Evolutionary conservation across 78 protist species (phyloP).

Genomic region (Creolimax fragrantissima): DNA sequence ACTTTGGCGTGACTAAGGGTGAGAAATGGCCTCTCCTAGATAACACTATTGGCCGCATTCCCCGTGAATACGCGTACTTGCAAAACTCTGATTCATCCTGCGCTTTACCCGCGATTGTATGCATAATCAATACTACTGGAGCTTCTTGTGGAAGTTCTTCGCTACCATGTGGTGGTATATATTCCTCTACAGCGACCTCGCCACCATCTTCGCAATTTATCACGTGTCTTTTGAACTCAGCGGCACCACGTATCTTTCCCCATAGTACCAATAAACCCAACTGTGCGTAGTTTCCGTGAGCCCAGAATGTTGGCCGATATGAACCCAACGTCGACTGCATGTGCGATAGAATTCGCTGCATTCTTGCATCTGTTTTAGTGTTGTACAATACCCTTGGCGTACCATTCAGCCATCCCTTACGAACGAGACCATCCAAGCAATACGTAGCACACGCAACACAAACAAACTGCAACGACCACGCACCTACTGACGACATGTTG

Average conservation of each 20-base stretch:
- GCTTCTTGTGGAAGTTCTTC: not conserved
- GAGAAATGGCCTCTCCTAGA: not conserved
- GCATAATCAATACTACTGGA: not conserved
- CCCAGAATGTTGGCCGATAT: not conserved
- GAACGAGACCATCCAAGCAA: not conserved
- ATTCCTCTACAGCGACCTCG: not conserved
- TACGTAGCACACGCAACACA: too few relatives aligned
- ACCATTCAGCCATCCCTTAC: not conserved
- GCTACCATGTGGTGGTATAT: not conserved
- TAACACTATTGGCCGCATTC: not conserved
- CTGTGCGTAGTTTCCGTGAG: not conserved
- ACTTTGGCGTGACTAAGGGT: not conserved
- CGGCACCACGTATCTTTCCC: not conserved
- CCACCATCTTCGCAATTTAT: not conserved
- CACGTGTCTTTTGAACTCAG: not conserved
- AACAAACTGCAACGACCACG: too few relatives aligned
- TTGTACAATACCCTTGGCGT: not conserved
- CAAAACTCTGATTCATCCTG: not conserved
- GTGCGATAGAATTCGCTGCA: not conserved
- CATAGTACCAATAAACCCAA: not conserved
- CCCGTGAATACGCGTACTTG: not conserved
- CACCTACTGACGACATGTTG: too few relatives aligned
- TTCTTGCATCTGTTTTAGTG: not conserved
- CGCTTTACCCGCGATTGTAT: not conserved
- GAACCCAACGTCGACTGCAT: not conserved